Evolutionary conservation across 345 rosid species (phyloP), one percentile per base, ranked within the genome.

Genomic region (Linum trigynum): DNA sequence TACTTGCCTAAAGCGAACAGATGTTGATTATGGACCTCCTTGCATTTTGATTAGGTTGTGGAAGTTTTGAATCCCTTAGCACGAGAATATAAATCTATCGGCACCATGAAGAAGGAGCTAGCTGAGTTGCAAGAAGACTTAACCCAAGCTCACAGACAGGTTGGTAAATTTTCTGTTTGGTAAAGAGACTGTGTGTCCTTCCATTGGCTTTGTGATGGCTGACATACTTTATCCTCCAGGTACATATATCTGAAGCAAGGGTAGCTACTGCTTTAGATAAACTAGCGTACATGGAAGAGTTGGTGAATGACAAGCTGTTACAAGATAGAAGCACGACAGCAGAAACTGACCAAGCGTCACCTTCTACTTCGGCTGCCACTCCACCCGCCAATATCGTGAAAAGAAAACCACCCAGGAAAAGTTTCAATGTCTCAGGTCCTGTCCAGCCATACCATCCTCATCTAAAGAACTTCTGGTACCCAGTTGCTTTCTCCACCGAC

Each of bases 11-110:
- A 43, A 43, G 50, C 5, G 3, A 3, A 43, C 10, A 4, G 50
- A 43, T 43, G 10, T 11, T 23, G 32, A 23, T 23, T 23, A 0
- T 23, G 9, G 50, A 2, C 50, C 50, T 11, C 50, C 50, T 11
- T 43, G 50, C 6, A 5, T 1, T 43, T 11, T 43, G 6, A 43
- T 4, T 65, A 92, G 98, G 97, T 94, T 7, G 99, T 94, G 55
- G 99, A 94, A 67, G 99, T 90, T 71, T 74, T 94, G 59, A 90
- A 94, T 85, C 99, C 99, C 58, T 65, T 90, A 65, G 99, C 99
- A 55, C 99, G 97, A n/a, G 95, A 94, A 37, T 94, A 78, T 80
- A 90, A 94, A 76, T 90, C 99, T 3, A 79, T 94, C 11, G 97
- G 96, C 69, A 88, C 96, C 15, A 66, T 94, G 78, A 90, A 85